Base-by-base conservation (phyloP, 2,329 filamentous ascomycete species). In the Geosmithia flava region DNA sequence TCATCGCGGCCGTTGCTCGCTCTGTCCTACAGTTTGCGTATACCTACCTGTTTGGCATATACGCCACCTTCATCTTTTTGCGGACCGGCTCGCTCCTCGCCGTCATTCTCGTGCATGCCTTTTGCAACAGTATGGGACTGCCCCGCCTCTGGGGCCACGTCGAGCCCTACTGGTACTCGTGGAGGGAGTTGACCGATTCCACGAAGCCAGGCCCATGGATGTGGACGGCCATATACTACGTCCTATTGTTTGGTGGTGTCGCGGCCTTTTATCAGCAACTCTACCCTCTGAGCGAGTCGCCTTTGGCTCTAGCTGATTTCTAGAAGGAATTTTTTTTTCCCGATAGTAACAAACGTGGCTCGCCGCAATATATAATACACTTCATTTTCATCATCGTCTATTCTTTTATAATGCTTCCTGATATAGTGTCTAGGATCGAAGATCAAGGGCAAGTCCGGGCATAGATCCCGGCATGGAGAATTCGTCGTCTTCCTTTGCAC, bases 61-160 rank as follows among this genome's bases (percentile, higher is more conserved):
- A 93, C 65, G 90, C 86, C 4, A 89, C 87, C 0, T 98, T 97
- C 57, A 58, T 96, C 19, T 95, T 85, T 59, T 61, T 98, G 19
- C 81, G 91, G 37, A 94, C 89, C 0, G 89, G 88, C 3, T 94
- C 85, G 45, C 67, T 97, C 40, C 73, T 83, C 41, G 82, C 85
- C 13, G 84, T 84, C 30, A 81, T 91, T 47, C 60, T 82, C 19
- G 83, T 87, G 5, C 93, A 98, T 60, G 76, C 80, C 10, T 93
- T 97, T 61, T 98, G 93, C 69, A 98, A 98, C 61, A 85, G 78
- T 69, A 86, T 90, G 75, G 93, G 93, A 7, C 69, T 97, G 46
- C 93, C 93, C 20, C 77, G 89, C 7, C 67, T 97, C 50, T 95
- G 86, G 81, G 91, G 93, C 1, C 71, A 77, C 8, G 78, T 96